These are phyloP conservation scores for Fraxinus platypoda DNA, from an alignment of 305 asterid species.

Conservation along the genomic window DNA sequence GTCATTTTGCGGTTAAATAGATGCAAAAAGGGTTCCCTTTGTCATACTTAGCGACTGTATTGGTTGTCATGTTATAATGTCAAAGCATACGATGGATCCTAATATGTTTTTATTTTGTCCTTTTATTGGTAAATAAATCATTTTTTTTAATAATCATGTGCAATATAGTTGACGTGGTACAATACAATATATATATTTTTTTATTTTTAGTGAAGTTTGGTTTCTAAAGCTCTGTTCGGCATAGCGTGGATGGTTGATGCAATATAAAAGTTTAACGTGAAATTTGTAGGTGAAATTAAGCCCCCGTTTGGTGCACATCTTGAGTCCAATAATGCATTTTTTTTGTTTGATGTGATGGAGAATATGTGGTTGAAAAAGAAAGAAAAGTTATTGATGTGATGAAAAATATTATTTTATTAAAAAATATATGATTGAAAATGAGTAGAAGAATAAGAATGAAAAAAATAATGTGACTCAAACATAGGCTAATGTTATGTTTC, in stretches of 20 bases:
- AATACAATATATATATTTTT: background rate
- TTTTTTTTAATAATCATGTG: conserved; percentile 13
- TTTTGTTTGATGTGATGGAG: too few species aligned
- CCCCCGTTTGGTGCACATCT: too few species aligned
- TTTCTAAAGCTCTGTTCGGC: too few species aligned
- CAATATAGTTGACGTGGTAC: conserved; percentile 26
- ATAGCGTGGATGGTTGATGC: too few species aligned
- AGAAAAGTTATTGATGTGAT: too few species aligned
- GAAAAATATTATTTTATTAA: too few species aligned
- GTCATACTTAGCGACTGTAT: conserved; percentile 12
- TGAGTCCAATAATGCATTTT: too few species aligned
- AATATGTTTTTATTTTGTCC: conserved; percentile 15
- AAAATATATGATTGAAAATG: too few species aligned
- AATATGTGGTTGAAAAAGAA: too few species aligned
- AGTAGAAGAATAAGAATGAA: too few species aligned
- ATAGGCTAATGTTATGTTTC: background rate
- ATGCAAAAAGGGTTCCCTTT: background rate
- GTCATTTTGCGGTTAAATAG: conserved; percentile 18
- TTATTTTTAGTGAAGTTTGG: background rate
- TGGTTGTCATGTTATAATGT: background rate
- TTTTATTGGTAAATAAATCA: background rate
- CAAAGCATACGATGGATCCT: background rate
- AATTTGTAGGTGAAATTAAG: background rate
- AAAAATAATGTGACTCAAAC: too few species aligned
- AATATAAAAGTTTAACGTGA: background rate